Evolutionary conservation across 176 grass and related monocot genomes (phyloP).

Genomic region (Musa beccarii): DNA sequence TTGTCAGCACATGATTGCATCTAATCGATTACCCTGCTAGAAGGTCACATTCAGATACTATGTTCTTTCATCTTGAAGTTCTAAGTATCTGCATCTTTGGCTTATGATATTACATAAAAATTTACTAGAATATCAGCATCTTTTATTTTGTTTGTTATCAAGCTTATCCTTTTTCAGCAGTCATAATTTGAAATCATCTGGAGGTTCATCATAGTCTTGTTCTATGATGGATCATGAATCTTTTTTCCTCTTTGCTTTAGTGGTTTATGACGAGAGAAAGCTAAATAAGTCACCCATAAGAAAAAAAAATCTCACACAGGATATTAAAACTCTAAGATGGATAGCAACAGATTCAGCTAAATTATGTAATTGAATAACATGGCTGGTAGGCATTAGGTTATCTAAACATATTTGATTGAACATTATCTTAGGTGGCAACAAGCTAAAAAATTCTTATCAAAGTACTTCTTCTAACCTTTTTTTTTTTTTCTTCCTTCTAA

Average conservation of each 20-base stretch:
- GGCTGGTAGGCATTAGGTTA: background rate
- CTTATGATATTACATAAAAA: background rate
- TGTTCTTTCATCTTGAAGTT: too few species aligned
- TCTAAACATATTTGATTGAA: background rate
- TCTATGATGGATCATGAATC: too few species aligned
- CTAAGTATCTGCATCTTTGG: too few species aligned
- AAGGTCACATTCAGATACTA: too few species aligned
- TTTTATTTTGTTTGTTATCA: background rate
- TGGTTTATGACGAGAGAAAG: background rate
- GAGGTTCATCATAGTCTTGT: background rate
- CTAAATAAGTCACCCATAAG: background rate
- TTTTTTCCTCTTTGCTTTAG: background rate
- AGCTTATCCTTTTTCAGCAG: background rate
- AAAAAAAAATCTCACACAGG: too few species aligned
- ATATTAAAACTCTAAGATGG: too few species aligned
- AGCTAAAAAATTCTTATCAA: background rate
- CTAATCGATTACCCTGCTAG: too few species aligned
- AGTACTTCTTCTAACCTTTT: background rate
- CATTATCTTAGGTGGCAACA: background rate
- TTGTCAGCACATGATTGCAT: too few species aligned
- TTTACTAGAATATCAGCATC: background rate
- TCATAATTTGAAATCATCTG: background rate
- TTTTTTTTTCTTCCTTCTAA: background rate
- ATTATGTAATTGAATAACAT: background rate
- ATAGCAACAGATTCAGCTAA: background rate